phyloP scores from a whole-genome alignment of 2,329 filamentous ascomycete genomes.

The Sporothrix inflata region DNA sequence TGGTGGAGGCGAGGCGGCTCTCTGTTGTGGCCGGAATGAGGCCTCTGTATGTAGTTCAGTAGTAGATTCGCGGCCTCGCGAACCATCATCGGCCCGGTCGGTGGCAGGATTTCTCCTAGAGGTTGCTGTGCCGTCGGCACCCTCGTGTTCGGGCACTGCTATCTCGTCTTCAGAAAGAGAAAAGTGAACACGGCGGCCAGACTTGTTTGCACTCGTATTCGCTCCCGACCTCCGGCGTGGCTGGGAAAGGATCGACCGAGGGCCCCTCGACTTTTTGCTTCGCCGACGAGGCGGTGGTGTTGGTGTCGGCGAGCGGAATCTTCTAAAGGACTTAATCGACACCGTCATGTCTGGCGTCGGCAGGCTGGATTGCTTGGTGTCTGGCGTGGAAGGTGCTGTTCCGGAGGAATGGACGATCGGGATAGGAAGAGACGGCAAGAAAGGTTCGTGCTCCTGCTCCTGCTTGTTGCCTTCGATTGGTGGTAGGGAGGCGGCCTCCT shows the following conservation, averaged over 20 bases:
- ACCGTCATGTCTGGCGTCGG: conserved; percentile 53
- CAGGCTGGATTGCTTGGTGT: conserved; percentile 39
- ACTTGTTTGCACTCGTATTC: not conserved
- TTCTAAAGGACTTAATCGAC: conserved; percentile 56
- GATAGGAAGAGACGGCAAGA: not conserved
- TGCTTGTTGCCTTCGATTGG: not conserved
- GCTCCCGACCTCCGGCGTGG: conserved; percentile 29
- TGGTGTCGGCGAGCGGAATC: conserved; percentile 57
- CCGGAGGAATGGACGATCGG: conserved; percentile 21
- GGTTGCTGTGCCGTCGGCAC: not conserved
- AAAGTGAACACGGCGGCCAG: conserved; percentile 43
- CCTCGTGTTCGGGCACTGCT: too few relatives aligned
- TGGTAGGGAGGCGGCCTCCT: not conserved
- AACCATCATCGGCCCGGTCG: conserved; percentile 26
- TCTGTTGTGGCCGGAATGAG: not conserved
- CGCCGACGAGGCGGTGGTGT: conserved; percentile 39
- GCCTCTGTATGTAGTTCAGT: not conserved
- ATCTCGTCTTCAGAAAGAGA: conserved; percentile 30
- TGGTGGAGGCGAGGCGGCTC: conserved; percentile 51
- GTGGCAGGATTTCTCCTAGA: too few relatives aligned
- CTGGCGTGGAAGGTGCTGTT: conserved; percentile 38
- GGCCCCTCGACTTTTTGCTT: not conserved
- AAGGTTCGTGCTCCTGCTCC: not conserved
- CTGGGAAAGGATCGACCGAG: conserved; percentile 30
- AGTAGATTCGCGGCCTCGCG: not conserved